These are phyloP conservation scores for Lagenidium sp. DNA, from an alignment of 352 stramenopile genomes.

Conservation along the genomic window DNA sequence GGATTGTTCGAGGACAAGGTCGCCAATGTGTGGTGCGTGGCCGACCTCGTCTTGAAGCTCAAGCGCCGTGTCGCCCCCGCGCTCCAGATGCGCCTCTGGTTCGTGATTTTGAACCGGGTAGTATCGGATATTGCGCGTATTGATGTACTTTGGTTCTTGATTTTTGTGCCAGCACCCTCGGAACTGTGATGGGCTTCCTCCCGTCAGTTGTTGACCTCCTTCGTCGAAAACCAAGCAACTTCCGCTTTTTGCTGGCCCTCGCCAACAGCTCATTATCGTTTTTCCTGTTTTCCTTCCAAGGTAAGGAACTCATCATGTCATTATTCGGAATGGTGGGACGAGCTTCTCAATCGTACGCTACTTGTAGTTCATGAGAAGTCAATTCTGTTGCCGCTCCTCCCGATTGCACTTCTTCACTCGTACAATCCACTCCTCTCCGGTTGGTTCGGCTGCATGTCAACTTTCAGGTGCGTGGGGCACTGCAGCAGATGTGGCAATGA, in stretches of 20 bases:
- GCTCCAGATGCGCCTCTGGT: conserved; percentile 74
- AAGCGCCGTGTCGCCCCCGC: conserved; percentile 29
- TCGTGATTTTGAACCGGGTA: background rate
- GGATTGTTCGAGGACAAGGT: conserved; percentile 99
- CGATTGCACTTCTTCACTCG: conserved; percentile 80
- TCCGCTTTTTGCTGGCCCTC: conserved; percentile 76
- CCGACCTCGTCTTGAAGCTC: conserved; percentile 79
- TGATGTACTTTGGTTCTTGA: no score
- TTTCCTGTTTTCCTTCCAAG: conserved; percentile 97
- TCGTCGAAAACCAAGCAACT: conserved; percentile 48
- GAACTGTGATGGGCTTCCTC: conserved; percentile 85
- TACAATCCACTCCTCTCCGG: conserved; percentile 46
- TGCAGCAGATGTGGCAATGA: no score
- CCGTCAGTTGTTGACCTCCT: conserved; percentile 73
- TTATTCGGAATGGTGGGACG: background rate
- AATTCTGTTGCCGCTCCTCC: conserved; percentile 91
- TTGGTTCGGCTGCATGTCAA: conserved; percentile 75
- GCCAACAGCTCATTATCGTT: conserved; percentile 88
- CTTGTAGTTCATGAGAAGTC: conserved; percentile 94
- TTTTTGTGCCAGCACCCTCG: conserved; percentile 47
- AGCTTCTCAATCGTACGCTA: conserved; percentile 2
- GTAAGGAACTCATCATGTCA: conserved; percentile 10
- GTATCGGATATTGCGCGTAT: conserved; percentile 3
- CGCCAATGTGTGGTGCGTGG: conserved; percentile 93
- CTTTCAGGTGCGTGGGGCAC: conserved; percentile 75